Percentiles rank a stretch among this genome's conserved stretches.
Evolutionary conservation across 2,329 filamentous ascomycete species (phyloP).

Genomic region (Scedosporium minutisporum): DNA sequence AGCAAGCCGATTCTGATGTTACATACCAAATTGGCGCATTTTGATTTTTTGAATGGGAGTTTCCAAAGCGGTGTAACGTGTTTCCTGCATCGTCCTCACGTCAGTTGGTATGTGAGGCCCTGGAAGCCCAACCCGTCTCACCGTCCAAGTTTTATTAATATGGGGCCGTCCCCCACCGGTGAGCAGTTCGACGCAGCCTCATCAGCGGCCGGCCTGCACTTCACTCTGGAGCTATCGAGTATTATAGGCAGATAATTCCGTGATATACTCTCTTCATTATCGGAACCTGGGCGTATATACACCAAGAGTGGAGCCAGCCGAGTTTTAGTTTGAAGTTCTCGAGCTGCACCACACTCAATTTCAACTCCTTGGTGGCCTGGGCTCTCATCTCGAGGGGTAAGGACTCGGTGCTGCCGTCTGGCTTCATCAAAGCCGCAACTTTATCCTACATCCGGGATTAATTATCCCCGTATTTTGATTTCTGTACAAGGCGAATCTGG

Average conservation of each 20-base stretch:
- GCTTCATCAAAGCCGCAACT: background rate
- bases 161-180: slow-evolving; percentile 6
- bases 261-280: background rate
- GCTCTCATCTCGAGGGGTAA: background rate
- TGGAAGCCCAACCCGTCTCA: background rate
- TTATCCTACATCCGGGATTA: background rate
- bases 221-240: background rate
- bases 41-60: background rate
- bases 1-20: background rate
- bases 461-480: background rate
- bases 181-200: background rate
- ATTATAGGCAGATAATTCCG: background rate
- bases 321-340: background rate
- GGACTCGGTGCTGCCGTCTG: background rate
- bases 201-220: background rate
- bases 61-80: background rate
- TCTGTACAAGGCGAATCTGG: background rate
- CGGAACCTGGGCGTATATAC: background rate
- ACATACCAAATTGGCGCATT: background rate
- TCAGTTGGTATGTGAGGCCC: slow-evolving; percentile 3
- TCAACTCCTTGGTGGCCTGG: background rate
- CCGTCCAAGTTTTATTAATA: slow-evolving; percentile 3
- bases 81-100: background rate
- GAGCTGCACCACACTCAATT: background rate
- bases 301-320: background rate